Conservation (phyloP, 2,329 filamentous ascomycete genomes). For the Exserohilum turcica region DNA sequence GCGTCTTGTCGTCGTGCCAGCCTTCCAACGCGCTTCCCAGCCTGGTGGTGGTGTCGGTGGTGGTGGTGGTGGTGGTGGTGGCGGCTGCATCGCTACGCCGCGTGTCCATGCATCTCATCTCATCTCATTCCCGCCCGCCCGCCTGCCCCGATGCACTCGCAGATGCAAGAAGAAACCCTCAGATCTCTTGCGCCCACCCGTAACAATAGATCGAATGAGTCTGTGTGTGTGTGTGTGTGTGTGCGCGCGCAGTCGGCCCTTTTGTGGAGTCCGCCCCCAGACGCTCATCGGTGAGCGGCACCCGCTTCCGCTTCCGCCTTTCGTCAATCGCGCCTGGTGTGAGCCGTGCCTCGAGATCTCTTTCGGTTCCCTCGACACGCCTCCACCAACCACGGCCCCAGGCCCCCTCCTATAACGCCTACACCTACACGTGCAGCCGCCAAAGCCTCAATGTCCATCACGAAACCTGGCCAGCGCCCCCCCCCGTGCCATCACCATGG, state of each 20-base stretch:
- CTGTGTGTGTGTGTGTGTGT: too few relatives aligned
- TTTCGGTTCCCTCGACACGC: constrained; percentile 9
- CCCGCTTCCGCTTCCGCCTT: constrained; percentile 19
- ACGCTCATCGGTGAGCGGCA: constrained; percentile 13
- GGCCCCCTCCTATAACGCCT: neutral
- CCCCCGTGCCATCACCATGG: too few relatives aligned
- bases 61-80: too few relatives aligned
- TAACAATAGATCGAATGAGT: constrained; percentile 10
- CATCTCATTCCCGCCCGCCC: neutral
- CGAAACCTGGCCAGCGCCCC: too few relatives aligned
- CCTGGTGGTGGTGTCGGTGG: constrained; percentile 1
- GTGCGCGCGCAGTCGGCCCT: constrained; percentile 6
- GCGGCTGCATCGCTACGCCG: neutral
- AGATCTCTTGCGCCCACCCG: constrained; percentile 8
- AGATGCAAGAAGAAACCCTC: constrained; percentile 12
- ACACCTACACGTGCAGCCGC: constrained; percentile 1
- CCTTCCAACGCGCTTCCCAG: constrained; percentile 1
- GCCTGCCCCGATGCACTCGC: constrained; percentile 2
- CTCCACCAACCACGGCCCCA: constrained; percentile 10
- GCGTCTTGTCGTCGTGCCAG: neutral
- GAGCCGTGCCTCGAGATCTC: constrained; percentile 16
- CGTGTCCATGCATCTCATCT: neutral
- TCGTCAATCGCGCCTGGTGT: constrained; percentile 11
- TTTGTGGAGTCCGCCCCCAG: constrained; percentile 1
- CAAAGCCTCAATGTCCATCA: neutral